phyloP scores from a whole-genome alignment of 2,329 filamentous ascomycete genomes.

The Ophiostoma himal-ulmi region DNA sequence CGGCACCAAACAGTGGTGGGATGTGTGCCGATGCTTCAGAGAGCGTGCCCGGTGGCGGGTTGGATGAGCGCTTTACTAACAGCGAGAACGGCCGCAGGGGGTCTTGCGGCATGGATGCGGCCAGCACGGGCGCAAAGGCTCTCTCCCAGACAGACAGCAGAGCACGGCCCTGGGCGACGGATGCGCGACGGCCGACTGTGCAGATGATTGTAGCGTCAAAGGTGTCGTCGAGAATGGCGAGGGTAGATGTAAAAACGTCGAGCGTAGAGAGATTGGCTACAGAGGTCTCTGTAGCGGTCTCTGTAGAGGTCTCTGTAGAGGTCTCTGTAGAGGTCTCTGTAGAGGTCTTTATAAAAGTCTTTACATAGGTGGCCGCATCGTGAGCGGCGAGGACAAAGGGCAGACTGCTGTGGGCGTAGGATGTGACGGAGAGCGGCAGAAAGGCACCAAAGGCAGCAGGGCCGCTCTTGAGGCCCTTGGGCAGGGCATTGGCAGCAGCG shows the following conservation, averaged over 20 bases:
- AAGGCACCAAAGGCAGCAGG: constrained; percentile 55
- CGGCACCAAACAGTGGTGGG: constrained; percentile 63
- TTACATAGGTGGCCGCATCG: constrained; percentile 31
- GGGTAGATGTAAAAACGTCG: constrained; percentile 24
- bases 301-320: no score
- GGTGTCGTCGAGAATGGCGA: constrained; percentile 62
- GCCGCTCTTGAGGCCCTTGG: constrained; percentile 24
- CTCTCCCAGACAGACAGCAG: constrained; percentile 71
- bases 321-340: no score
- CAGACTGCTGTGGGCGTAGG: constrained; percentile 64
- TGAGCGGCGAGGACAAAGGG: constrained; percentile 69
- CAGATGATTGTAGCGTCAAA: constrained; percentile 72
- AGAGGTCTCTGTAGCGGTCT: no score
- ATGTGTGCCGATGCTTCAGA: constrained; percentile 58
- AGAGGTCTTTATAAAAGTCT: no score
- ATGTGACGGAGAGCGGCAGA: constrained; percentile 62
- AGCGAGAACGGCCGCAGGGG: constrained; percentile 36
- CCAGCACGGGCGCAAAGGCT: constrained; percentile 46
- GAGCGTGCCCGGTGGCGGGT: constrained; percentile 22
- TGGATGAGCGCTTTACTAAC: constrained; percentile 31
- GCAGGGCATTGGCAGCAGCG: constrained; percentile 13
- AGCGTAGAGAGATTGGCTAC: neutral
- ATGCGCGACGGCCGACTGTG: constrained; percentile 71
- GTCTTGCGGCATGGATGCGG: constrained; percentile 10
- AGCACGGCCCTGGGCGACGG: constrained; percentile 68